phyloP scores from a whole-genome alignment of 352 stramenopile species.

The Pilasporangium apinafurcum region DNA sequence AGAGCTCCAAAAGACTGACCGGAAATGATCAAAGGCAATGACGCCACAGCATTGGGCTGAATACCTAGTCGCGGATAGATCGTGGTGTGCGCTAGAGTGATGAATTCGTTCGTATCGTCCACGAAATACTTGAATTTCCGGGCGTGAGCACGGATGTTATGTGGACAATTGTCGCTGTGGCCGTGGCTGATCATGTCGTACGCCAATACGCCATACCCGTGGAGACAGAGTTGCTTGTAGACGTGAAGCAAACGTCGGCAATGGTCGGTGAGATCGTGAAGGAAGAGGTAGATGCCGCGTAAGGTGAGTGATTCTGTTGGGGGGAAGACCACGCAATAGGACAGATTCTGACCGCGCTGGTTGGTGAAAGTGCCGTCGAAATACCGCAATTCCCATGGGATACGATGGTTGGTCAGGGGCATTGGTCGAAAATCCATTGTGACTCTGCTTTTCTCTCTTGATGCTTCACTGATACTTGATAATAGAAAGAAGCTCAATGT shows the following conservation, averaged over 20 bases:
- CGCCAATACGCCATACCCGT: slow-evolving; percentile 6
- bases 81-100: slow-evolving; percentile 1
- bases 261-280: slow-evolving; percentile 11
- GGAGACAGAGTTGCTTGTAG: slow-evolving; percentile 7
- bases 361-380: slow-evolving; percentile 8
- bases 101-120: slow-evolving; percentile 11
- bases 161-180: slow-evolving; percentile 2
- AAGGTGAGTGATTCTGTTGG: slow-evolving; percentile 1
- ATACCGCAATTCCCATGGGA: too few species aligned
- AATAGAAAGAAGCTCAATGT: too few species aligned
- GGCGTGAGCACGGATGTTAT: slow-evolving; percentile 2
- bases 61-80: neutral
- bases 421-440: too few species aligned
- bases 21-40: neutral
- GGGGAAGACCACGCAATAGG: slow-evolving; percentile 10
- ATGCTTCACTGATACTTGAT: too few species aligned
- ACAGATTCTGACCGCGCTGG: slow-evolving; percentile 4
- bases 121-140: slow-evolving; percentile 8
- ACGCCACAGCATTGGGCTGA: too few species aligned
- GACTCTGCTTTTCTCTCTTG: too few species aligned
- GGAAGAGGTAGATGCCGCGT: slow-evolving; percentile 17
- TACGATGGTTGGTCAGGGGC: too few species aligned
- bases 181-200: slow-evolving; percentile 12
- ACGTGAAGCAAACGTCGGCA: slow-evolving; percentile 4
- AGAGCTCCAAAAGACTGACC: neutral